Conservation (phyloP, 164 flowering plant species). For the Piper longum region DNA sequence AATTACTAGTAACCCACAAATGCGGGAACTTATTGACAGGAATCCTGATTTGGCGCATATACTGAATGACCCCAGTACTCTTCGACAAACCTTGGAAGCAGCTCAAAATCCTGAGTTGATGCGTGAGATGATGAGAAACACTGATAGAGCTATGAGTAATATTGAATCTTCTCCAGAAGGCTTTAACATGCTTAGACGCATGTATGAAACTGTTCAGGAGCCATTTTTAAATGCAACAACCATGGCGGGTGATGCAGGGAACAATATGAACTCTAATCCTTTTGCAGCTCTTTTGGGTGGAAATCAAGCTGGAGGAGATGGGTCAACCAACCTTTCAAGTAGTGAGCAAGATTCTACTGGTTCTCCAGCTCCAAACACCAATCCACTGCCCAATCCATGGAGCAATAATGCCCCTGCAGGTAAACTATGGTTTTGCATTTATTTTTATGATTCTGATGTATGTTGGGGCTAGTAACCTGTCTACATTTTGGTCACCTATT, state of each 20-base stretch:
- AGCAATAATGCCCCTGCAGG: conserved; percentile 12
- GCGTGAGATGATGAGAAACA: conserved; percentile 99
- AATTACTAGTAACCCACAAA: conserved; percentile 87
- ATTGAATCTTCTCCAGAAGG: conserved; percentile 96
- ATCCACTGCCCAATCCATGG: conserved; percentile 96
- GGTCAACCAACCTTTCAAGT: conserved; percentile 30
- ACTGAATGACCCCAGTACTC: conserved; percentile 76
- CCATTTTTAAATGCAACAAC: conserved; percentile 86
- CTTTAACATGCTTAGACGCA: conserved; percentile 91
- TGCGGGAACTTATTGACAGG: conserved; percentile 83
- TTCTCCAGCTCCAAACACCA: conserved; percentile 57
- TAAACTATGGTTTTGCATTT: not conserved
- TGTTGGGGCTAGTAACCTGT: not conserved
- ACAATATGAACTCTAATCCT: conserved; percentile 52
- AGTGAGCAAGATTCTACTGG: conserved; percentile 38
- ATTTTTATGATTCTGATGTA: too few relatives aligned
- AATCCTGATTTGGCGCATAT: conserved; percentile 90
- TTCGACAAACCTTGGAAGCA: conserved; percentile 85
- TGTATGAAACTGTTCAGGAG: conserved; percentile 97
- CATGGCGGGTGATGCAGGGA: conserved; percentile 54
- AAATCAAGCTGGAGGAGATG: conserved; percentile 38
- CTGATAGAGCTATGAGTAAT: conserved; percentile 97
- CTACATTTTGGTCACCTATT: too few relatives aligned
- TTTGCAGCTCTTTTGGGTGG: conserved; percentile 79
- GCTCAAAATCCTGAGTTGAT: conserved; percentile 92